A percentile compares a stretch with the other conserved stretches of the same genome.
These are phyloP conservation scores for Hawksworthiomyces lignivorus DNA, from an alignment of 2,329 filamentous ascomycete genomes.

Conservation along the genomic window DNA sequence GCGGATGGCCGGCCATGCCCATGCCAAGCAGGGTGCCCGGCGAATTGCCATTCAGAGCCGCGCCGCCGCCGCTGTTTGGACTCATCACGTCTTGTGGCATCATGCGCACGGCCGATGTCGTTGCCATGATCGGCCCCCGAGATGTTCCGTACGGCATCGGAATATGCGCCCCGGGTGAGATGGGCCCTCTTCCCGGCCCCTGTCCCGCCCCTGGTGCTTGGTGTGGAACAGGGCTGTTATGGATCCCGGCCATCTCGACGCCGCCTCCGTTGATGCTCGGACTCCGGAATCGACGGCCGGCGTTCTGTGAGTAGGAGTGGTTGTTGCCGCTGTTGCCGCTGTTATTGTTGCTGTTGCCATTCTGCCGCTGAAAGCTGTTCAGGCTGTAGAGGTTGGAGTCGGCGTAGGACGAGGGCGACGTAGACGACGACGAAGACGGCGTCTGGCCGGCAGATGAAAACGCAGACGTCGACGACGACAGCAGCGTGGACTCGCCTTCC, in stretches of 20 bases:
- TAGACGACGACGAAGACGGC: too few relatives aligned
- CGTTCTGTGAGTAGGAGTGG: background rate
- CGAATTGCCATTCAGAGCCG: background rate
- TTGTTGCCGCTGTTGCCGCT: background rate
- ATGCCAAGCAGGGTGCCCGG: background rate
- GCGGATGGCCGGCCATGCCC: background rate
- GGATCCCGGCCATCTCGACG: conserved; percentile 2
- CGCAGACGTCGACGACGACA: too few relatives aligned
- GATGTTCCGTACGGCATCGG: background rate
- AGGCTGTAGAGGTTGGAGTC: too few relatives aligned
- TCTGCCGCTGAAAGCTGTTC: too few relatives aligned
- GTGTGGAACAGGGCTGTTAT: background rate
- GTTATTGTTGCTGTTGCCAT: too few relatives aligned
- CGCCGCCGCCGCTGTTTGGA: too few relatives aligned
- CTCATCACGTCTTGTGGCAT: background rate
- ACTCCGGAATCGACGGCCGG: background rate
- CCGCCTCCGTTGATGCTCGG: conserved; percentile 3
- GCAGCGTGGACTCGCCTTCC: too few relatives aligned
- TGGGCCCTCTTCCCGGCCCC: too few relatives aligned
- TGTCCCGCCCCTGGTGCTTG: too few relatives aligned
- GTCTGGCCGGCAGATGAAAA: too few relatives aligned
- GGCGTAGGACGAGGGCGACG: too few relatives aligned
- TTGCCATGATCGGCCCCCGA: background rate
- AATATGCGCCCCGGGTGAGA: too few relatives aligned
- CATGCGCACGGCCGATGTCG: conserved; percentile 1